Conservation (phyloP, 2,329 filamentous ascomycete genomes). For the Ophiostoma montium region DNA sequence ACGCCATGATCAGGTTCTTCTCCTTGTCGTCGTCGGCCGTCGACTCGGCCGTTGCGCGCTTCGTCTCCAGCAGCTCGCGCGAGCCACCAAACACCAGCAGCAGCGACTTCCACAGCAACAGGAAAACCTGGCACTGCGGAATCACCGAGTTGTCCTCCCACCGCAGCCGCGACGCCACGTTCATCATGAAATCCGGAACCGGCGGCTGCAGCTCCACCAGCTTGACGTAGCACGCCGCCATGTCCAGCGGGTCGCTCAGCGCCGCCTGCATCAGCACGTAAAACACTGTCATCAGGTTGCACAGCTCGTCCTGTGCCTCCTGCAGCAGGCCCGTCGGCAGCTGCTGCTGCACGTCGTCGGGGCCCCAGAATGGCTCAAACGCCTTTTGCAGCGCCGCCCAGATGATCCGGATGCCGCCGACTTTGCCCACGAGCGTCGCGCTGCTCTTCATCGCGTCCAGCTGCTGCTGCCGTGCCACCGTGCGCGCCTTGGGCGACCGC, state of each 20-base stretch:
- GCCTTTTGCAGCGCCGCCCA: constrained; percentile 35
- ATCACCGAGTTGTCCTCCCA: constrained; percentile 55
- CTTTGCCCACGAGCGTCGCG: constrained; percentile 34
- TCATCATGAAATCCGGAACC: constrained; percentile 58
- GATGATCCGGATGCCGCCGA: constrained; percentile 35
- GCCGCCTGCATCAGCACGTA: constrained; percentile 36
- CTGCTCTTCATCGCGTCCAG: constrained; percentile 44
- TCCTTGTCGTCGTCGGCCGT: constrained; percentile 43
- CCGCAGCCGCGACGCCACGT: constrained; percentile 51
- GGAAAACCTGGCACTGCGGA: constrained; percentile 55
- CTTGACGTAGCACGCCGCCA: constrained; percentile 31
- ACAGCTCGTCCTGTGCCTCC: constrained; percentile 34
- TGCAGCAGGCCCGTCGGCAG: constrained; percentile 27
- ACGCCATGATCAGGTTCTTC: constrained; percentile 76
- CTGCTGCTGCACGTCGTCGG: constrained; percentile 31
- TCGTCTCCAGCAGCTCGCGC: constrained; percentile 57
- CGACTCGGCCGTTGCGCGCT: constrained; percentile 53
- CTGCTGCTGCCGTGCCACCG: constrained; percentile 40
- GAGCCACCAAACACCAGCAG: constrained; percentile 74
- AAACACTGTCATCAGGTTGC: constrained; percentile 16
- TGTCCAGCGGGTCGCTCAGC: constrained; percentile 35
- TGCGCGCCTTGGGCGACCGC: constrained; percentile 27
- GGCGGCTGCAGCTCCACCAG: constrained; percentile 44
- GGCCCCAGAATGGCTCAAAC: constrained; percentile 37
- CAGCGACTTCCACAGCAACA: constrained; percentile 86